A percentile compares a stretch with the other conserved stretches of the same genome.
phyloP scores from a whole-genome alignment of 129 eudicot genomes.

The Apium graveolens region DNA sequence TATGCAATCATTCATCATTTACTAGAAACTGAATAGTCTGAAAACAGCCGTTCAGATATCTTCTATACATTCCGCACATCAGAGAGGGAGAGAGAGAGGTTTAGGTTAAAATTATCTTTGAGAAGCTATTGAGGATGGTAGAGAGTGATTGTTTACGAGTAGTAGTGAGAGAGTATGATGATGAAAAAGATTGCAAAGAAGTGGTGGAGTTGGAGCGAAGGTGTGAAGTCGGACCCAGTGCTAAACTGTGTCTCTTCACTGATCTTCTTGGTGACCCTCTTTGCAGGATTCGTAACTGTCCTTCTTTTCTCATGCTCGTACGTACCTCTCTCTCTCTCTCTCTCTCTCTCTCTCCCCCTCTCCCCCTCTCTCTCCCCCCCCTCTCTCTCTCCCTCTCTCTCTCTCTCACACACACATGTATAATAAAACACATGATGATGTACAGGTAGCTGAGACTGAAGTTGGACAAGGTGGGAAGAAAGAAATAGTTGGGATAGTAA shows the following conservation, averaged over 20 bases:
- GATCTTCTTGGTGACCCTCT: conserved; percentile 95
- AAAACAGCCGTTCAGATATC: neutral
- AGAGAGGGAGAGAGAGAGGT: no score
- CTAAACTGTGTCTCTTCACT: conserved; percentile 72
- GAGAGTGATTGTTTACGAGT: conserved; percentile 9
- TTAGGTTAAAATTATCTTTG: no score
- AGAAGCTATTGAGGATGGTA: neutral
- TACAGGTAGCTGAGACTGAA: conserved; percentile 86
- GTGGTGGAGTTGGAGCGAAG: conserved; percentile 78
- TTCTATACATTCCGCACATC: neutral
- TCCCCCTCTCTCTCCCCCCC: no score
- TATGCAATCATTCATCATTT: neutral
- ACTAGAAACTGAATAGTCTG: neutral
- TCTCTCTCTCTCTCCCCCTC: no score
- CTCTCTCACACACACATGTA: neutral
- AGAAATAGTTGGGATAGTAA: conserved; percentile 77
- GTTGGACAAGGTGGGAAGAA: conserved; percentile 29
- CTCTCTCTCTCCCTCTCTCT: no score
- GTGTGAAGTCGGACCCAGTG: conserved; percentile 87
- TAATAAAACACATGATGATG: neutral
- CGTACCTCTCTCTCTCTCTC: neutral
- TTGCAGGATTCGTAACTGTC: conserved; percentile 88
- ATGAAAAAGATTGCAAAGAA: conserved; percentile 33
- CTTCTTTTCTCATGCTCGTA: conserved; percentile 91
- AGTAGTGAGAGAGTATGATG: conserved; percentile 59